Conservation (phyloP, 805 yeast species). For the Metschnikowia gelsemii region DNA sequence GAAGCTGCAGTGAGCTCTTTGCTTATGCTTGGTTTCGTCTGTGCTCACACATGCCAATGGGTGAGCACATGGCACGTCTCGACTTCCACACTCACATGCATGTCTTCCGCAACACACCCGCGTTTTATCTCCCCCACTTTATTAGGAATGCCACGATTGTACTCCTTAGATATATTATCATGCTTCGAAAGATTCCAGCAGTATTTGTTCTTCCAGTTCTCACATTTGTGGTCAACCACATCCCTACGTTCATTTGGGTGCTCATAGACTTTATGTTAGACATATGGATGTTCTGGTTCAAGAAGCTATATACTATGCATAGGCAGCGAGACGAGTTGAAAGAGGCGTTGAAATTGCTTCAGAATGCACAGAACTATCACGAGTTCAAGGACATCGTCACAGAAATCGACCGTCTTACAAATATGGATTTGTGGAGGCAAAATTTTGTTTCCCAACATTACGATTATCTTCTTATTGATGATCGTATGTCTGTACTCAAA, state of each 20-base stretch:
- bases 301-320: conserved; percentile 35
- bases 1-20: too few species aligned
- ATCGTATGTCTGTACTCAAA: conserved; percentile 60
- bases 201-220: conserved; percentile 22
- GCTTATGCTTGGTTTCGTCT: background rate
- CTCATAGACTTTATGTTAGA: conserved; percentile 45
- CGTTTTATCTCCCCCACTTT: background rate
- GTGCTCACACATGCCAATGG: too few species aligned
- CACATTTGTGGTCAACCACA: conserved; percentile 32
- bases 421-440: conserved; percentile 64
- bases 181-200: conserved; percentile 15
- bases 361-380: conserved; percentile 54
- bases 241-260: conserved; percentile 42
- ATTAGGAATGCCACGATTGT: too few species aligned
- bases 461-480: conserved; percentile 80
- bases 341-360: conserved; percentile 49
- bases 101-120: background rate
- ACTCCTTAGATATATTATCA: background rate
- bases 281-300: conserved; percentile 48
- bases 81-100: conserved; percentile 2
- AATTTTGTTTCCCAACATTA: conserved; percentile 78
- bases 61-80: too few species aligned
- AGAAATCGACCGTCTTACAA: conserved; percentile 49
- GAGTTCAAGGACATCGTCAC: conserved; percentile 65
- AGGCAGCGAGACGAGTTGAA: conserved; percentile 44